These are phyloP conservation scores for Aeschynomene evenia DNA, from an alignment of 306 rosid species.

Conservation along the genomic window DNA sequence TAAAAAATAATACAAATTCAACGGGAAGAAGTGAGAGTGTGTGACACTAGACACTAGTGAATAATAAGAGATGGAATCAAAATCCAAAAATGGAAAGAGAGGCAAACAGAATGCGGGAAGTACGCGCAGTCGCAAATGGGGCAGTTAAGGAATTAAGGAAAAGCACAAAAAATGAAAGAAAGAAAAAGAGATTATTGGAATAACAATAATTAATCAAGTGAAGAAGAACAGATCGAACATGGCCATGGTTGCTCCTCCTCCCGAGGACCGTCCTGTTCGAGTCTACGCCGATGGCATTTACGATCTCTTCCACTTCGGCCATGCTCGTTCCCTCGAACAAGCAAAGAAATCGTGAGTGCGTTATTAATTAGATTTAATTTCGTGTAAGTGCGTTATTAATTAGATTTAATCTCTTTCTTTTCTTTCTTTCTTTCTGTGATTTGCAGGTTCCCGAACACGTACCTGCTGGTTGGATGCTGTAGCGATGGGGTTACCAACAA, in stretches of 20 bases:
- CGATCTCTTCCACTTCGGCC: slow-evolving; percentile 88
- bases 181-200: not conserved
- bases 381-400: no score
- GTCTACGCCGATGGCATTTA: slow-evolving; percentile 90
- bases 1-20: no score
- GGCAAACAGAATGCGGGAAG: not conserved
- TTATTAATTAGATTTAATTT: no score
- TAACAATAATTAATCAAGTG: not conserved
- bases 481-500: not conserved
- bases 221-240: slow-evolving; percentile 32
- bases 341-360: slow-evolving; percentile 86
- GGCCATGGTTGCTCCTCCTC: slow-evolving; percentile 10
- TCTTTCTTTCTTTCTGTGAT: not conserved
- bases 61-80: no score
- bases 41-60: no score
- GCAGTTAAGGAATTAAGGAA: not conserved
- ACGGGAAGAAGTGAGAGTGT: no score
- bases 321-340: slow-evolving; percentile 85
- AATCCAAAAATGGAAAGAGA: not conserved
- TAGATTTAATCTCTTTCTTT: no score
- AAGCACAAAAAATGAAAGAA: not conserved
- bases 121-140: not conserved
- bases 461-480: not conserved
- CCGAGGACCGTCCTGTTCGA: slow-evolving; percentile 50
- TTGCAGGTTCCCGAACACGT: not conserved